Conservation (phyloP, 352 stramenopile genomes). For the Saprolegnia diclina region DNA sequence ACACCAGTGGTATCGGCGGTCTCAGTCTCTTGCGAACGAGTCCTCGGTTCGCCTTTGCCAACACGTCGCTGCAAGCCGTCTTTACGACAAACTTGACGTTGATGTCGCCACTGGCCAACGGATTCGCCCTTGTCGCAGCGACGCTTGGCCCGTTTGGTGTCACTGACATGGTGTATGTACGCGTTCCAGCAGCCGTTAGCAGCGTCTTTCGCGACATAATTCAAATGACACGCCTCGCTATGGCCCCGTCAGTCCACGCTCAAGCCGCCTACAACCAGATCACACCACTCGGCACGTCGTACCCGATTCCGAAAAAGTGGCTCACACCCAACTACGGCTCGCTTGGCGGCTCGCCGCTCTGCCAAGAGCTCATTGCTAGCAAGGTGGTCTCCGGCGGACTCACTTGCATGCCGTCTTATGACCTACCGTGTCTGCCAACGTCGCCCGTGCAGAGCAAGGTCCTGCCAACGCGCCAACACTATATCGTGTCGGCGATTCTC, state of each 20-base stretch:
- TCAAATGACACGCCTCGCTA: background rate
- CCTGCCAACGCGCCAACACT: background rate
- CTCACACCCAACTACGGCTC: background rate
- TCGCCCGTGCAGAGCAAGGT: background rate
- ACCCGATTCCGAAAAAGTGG: slow-evolving; percentile 13
- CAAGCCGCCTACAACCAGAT: slow-evolving; percentile 3
- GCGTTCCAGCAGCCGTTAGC: background rate
- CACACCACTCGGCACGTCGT: background rate
- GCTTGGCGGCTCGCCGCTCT: background rate
- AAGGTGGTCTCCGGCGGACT: background rate
- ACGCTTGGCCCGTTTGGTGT: slow-evolving; percentile 11
- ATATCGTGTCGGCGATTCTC: background rate
- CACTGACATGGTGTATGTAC: slow-evolving; percentile 1
- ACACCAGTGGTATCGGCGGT: background rate
- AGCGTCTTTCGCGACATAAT: background rate
- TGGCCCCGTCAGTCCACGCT: background rate
- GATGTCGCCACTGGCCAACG: background rate
- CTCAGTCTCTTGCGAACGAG: background rate
- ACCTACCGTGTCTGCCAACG: background rate
- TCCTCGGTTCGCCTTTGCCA: background rate
- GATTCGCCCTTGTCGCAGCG: background rate
- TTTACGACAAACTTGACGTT: background rate
- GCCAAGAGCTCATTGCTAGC: background rate
- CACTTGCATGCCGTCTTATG: background rate
- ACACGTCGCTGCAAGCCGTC: background rate